Evolutionary conservation across 1,284 basidiomycete genomes (phyloP), one percentile per base, ranked within the genome.

Genomic region (Athelia psychrophila): DNA sequence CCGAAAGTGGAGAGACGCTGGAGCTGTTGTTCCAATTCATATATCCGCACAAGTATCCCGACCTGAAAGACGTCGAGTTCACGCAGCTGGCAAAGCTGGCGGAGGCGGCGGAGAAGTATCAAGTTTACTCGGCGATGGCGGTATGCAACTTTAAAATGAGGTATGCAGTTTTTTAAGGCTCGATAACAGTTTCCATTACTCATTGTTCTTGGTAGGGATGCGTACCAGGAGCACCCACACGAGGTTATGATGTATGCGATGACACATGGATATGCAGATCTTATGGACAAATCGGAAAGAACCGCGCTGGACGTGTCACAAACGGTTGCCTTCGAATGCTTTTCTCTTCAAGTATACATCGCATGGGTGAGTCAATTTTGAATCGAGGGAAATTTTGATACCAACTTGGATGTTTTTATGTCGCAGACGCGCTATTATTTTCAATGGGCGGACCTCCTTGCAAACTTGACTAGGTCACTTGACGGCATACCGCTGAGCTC

Each of bases 41-140:
- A 45, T 57, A 58, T 25, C 51, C 35, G 8, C 49, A 30, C 15
- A 53, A 36, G 2, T 57, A 51, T 18, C 56, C 54, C 0, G 38
- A 53, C 16, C 47, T 60, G 27, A 23, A 47, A 4, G 22, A 35
- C 0, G 30, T 58, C 9, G 36, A 52, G 0, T 56, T 57, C 45
- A 27, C 24, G 1, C 20, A 51, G 0, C 44, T 55, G 3, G 42
- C 30, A 3, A 22, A 20, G 1, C 35, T 62, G 9, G 54, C 59
- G 4, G 58, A 59, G 30, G 58, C 60, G 1, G 60, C 58, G 3
- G 59, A 62, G 47, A 62, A 62, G 42, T 61, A 60, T 24, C 13
- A 52, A 35, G 54, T 61, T 9, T 56, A 52, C 30, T 40, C 50
- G 19, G 60, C 58, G 2, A 48, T 58, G 48, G 44, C 52, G 25